Evolutionary conservation across 2,329 filamentous ascomycete genomes (phyloP).

Genomic region (Sarocladium strictum): DNA sequence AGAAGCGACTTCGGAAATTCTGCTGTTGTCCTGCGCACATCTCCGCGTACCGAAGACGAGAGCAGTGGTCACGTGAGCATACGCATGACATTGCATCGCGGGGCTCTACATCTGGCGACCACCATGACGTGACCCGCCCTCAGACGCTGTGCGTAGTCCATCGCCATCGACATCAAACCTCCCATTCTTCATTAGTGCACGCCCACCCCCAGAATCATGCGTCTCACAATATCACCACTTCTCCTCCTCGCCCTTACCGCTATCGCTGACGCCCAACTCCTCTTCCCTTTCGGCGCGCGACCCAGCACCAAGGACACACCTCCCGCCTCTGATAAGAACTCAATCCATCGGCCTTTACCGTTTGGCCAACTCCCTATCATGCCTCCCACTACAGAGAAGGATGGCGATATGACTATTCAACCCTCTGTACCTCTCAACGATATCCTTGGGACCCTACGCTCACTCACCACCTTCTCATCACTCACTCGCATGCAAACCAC

Average conservation of each 20-base stretch:
- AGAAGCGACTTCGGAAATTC: not conserved
- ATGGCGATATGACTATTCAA: conserved; percentile 22
- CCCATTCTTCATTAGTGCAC: not conserved
- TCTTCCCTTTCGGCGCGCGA: conserved; percentile 10
- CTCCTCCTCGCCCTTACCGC: conserved; percentile 3
- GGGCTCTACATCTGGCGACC: not conserved
- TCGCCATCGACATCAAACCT: not conserved
- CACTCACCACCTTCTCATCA: conserved; percentile 78
- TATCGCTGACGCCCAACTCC: conserved; percentile 9
- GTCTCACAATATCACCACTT: conserved; percentile 4
- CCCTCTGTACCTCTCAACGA: conserved; percentile 69
- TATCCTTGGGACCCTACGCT: conserved; percentile 71
- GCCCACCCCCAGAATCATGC: not conserved
- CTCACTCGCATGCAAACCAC: conserved; percentile 69
- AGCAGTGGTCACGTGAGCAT: not conserved
- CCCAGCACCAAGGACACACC: conserved; percentile 11
- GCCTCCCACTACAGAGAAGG: conserved; percentile 13
- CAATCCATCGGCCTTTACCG: not conserved
- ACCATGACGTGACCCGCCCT: conserved; percentile 6
- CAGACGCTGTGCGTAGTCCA: not conserved
- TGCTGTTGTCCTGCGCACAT: too few relatives aligned
- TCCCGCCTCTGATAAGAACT: conserved; percentile 6
- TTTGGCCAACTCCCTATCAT: conserved; percentile 21
- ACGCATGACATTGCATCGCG: not conserved
- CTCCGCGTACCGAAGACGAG: too few relatives aligned